Conservation (phyloP, 352 stramenopile species). For the Phytophthora cactorum region DNA sequence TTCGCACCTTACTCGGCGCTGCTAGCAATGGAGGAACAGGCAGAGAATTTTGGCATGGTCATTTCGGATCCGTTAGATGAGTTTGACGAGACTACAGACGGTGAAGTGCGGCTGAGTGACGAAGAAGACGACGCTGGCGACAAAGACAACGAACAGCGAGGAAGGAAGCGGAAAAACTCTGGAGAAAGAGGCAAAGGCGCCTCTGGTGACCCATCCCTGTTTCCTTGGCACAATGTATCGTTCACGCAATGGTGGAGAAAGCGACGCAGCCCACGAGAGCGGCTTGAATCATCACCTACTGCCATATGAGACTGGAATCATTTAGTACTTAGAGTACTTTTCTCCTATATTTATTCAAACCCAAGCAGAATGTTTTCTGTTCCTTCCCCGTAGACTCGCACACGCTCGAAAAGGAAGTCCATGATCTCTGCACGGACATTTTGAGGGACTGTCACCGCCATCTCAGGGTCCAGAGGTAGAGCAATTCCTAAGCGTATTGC, state of each 20-base stretch:
- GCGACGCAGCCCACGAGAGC: constrained; percentile 38
- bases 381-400: constrained; percentile 63
- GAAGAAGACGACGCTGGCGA: constrained; percentile 54
- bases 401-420: constrained; percentile 68
- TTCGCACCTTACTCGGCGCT: constrained; percentile 80
- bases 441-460: constrained; percentile 20
- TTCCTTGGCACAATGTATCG: constrained; percentile 78
- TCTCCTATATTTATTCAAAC: constrained; percentile 53
- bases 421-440: constrained; percentile 46
- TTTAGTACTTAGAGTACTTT: constrained; percentile 4
- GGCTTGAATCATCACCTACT: constrained; percentile 28
- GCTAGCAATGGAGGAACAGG: constrained; percentile 72
- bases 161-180: constrained; percentile 37
- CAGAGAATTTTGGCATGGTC: constrained; percentile 37
- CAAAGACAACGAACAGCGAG: constrained; percentile 36
- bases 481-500: constrained; percentile 30
- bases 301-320: constrained; percentile 9
- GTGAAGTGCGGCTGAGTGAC: constrained; percentile 70
- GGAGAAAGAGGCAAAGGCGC: constrained; percentile 25
- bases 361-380: constrained; percentile 58
- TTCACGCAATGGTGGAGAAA: constrained; percentile 84
- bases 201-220: constrained; percentile 49
- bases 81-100: constrained; percentile 72
- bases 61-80: constrained; percentile 36
- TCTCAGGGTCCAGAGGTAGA: constrained; percentile 24